Conservation (phyloP, 257 asterid species). For the Cynanchum wilfordii region DNA sequence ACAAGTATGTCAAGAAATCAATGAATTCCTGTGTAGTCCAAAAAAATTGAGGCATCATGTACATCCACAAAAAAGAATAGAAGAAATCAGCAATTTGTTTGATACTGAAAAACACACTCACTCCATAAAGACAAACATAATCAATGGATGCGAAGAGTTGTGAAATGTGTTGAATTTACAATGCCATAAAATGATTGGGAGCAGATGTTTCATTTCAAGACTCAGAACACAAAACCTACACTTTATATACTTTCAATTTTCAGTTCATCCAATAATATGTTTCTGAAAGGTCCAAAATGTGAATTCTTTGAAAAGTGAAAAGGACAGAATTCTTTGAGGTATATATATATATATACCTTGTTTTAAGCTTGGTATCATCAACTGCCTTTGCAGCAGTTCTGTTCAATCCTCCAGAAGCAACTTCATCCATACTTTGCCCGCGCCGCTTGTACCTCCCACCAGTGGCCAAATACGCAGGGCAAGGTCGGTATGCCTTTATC, state of each 20-base stretch:
- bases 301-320: background rate
- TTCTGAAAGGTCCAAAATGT: no score
- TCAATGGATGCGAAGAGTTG: background rate
- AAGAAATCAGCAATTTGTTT: background rate
- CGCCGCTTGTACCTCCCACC: slow-evolving; percentile 78
- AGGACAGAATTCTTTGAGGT: background rate
- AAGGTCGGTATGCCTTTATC: slow-evolving; percentile 87
- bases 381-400: slow-evolving; percentile 18
- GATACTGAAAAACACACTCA: background rate
- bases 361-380: slow-evolving; percentile 17
- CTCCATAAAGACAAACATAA: background rate
- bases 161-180: background rate
- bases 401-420: slow-evolving; percentile 58
- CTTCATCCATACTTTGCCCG: slow-evolving; percentile 95
- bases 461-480: slow-evolving; percentile 76
- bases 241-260: no score
- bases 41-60: background rate
- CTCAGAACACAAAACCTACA: no score
- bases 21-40: background rate
- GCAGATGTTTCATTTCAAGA: no score
- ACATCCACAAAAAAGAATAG: background rate
- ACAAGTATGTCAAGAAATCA: background rate
- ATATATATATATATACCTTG: slow-evolving; percentile 35
- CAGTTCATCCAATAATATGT: no score
- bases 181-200: background rate